Conservation (phyloP, 768 basidiomycete genomes). For the Chalciporus pseudorubinellus region DNA sequence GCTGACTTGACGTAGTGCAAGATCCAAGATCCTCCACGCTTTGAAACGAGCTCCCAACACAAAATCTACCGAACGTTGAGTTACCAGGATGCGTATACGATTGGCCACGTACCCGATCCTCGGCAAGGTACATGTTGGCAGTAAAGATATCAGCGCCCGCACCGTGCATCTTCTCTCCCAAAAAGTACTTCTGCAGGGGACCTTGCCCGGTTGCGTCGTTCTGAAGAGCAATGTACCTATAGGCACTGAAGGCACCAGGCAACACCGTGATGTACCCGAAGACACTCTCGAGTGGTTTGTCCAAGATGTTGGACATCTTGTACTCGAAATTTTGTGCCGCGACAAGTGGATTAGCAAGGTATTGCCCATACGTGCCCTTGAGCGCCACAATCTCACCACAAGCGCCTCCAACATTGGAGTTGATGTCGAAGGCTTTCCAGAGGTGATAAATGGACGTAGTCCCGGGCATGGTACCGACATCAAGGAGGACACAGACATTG, state of each 20-base stretch:
- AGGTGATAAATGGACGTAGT: slow-evolving; percentile 88
- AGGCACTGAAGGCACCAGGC: slow-evolving; percentile 91
- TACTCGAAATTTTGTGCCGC: slow-evolving; percentile 95
- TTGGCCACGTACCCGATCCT: slow-evolving; percentile 61
- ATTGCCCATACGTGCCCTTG: slow-evolving; percentile 78
- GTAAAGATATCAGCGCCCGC: slow-evolving; percentile 89
- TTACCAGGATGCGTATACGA: neutral
- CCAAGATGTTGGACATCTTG: slow-evolving; percentile 91
- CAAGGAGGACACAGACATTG: slow-evolving; percentile 89
- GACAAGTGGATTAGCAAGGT: slow-evolving; percentile 82
- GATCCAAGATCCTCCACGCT: slow-evolving; percentile 85
- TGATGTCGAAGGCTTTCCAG: slow-evolving; percentile 94
- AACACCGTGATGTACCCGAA: slow-evolving; percentile 96
- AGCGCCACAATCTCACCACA: slow-evolving; percentile 95
- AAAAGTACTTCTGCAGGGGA: slow-evolving; percentile 92
- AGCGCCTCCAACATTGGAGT: slow-evolving; percentile 87
- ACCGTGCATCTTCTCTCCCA: slow-evolving; percentile 94
- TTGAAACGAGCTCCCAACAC: slow-evolving; percentile 98
- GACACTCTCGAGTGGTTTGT: slow-evolving; percentile 86
- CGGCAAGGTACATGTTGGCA: slow-evolving; percentile 94
- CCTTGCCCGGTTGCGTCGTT: slow-evolving; percentile 83
- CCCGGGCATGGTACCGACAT: slow-evolving; percentile 84
- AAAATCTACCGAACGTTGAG: slow-evolving; percentile 58
- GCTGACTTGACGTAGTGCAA: slow-evolving; percentile 96
- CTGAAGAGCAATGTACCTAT: slow-evolving; percentile 86